Percentiles rank a stretch among this genome's conserved stretches.
Evolutionary conservation across 2,329 filamentous ascomycete species (phyloP).

Genomic region (Escovopsis sp.): DNA sequence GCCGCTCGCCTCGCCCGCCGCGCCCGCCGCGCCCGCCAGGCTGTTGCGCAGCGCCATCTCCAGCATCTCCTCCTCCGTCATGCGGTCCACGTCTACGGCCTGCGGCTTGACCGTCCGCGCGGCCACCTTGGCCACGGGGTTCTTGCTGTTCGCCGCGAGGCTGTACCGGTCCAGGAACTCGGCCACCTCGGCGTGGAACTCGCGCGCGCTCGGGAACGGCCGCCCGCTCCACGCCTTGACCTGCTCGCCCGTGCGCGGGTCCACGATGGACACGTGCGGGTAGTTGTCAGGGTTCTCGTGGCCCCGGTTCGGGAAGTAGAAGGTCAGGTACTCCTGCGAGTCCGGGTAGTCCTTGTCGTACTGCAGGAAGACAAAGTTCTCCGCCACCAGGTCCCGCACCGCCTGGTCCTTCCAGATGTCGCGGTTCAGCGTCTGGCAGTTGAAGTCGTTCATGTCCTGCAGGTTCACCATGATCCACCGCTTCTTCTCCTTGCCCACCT

Average conservation of each 20-base stretch:
- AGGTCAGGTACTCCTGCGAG: conserved; percentile 69
- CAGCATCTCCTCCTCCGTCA: conserved; percentile 96
- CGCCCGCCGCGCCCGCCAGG: conserved; percentile 34
- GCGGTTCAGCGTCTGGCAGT: conserved; percentile 84
- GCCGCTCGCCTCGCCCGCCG: conserved; percentile 6
- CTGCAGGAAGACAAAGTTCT: conserved; percentile 93
- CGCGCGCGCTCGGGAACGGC: conserved; percentile 57
- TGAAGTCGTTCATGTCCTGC: conserved; percentile 84
- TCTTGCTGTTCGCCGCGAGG: conserved; percentile 73
- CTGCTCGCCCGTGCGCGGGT: conserved; percentile 89
- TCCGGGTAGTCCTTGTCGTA: conserved; percentile 74
- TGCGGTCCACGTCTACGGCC: conserved; percentile 61
- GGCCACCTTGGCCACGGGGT: conserved; percentile 59
- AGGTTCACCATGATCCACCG: conserved; percentile 96
- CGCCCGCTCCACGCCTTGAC: conserved; percentile 89
- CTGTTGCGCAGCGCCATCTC: conserved; percentile 88
- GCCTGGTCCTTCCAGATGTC: conserved; percentile 87
- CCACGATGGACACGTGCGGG: conserved; percentile 89
- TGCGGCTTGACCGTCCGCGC: conserved; percentile 43
- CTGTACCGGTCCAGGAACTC: conserved; percentile 98
- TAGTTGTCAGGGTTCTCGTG: conserved; percentile 80
- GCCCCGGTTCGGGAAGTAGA: conserved; percentile 61
- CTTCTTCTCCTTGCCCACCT: conserved; percentile 70
- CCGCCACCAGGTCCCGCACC: conserved; percentile 64
- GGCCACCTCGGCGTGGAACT: conserved; percentile 82